These are phyloP conservation scores for Candida quercuum DNA, from an alignment of 805 yeast genomes.

Conservation along the genomic window DNA sequence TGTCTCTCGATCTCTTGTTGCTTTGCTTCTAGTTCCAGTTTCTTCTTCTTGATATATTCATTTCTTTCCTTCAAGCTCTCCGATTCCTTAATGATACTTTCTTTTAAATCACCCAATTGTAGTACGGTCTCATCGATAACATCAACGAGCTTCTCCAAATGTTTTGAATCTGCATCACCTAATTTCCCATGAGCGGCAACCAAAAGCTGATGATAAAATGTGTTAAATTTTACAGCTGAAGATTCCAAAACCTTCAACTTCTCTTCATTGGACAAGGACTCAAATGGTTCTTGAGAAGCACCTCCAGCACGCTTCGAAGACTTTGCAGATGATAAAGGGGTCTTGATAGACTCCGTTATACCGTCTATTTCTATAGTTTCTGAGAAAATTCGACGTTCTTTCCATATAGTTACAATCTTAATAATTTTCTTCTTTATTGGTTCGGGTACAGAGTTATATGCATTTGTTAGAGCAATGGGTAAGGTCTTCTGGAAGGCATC, in stretches of 20 bases:
- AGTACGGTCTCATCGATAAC: constrained; percentile 12
- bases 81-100: constrained; percentile 11
- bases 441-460: constrained; percentile 14
- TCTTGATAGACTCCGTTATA: not conserved
- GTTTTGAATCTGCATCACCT: constrained; percentile 7
- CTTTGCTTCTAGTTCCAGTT: constrained; percentile 11
- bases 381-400: constrained; percentile 42
- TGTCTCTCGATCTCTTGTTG: constrained; percentile 12
- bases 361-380: constrained; percentile 10
- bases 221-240: constrained; percentile 13
- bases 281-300: not conserved
- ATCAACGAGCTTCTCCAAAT: constrained; percentile 4
- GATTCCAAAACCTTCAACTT: constrained; percentile 7
- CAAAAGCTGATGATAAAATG: constrained; percentile 17
- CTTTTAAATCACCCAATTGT: constrained; percentile 13
- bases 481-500: constrained; percentile 49
- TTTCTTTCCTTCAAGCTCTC: constrained; percentile 6
- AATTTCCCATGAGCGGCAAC: constrained; percentile 13
- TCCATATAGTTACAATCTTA: constrained; percentile 54
- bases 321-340: too few species aligned
- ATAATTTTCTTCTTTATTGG: constrained; percentile 31
- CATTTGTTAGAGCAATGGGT: constrained; percentile 33
- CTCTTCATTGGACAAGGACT: constrained; percentile 5
- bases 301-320: not conserved
- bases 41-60: constrained; percentile 8